These are phyloP conservation scores for Styphnolobium japonicum DNA, from an alignment of 306 rosid species.

Conservation along the genomic window DNA sequence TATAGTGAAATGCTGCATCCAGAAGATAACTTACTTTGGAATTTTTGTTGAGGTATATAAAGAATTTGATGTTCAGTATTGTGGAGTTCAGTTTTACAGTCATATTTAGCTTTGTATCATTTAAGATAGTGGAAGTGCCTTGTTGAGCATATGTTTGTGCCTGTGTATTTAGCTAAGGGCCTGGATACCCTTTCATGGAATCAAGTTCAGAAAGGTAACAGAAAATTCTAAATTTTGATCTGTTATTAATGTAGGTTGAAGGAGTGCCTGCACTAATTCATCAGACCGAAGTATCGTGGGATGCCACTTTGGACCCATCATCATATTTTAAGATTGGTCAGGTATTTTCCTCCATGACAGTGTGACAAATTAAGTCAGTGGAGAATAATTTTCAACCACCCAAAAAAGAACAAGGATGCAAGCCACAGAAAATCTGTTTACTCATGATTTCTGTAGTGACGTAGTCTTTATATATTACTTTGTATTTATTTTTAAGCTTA, in stretches of 20 bases:
- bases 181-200: constrained; percentile 5
- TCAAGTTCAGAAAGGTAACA: constrained; percentile 11
- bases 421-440: background rate
- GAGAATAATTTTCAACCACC: background rate
- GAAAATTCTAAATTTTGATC: constrained; percentile 18
- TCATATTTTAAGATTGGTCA: constrained; percentile 86
- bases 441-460: background rate
- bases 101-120: constrained; percentile 4
- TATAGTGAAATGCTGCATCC: constrained; percentile 73
- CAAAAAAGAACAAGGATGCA: background rate
- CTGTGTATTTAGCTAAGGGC: background rate
- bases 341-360: constrained; percentile 48
- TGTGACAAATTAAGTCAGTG: constrained; percentile 1
- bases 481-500: constrained; percentile 21
- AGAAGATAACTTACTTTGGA: constrained; percentile 87
- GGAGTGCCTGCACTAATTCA: constrained; percentile 88
- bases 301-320: constrained; percentile 70
- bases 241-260: constrained; percentile 55
- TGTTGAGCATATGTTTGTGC: background rate
- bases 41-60: constrained; percentile 84
- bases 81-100: constrained; percentile 11
- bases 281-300: constrained; percentile 97
- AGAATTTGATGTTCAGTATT: constrained; percentile 21
- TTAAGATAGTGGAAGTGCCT: constrained; percentile 9
- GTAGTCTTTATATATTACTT: background rate